Percentiles rank a stretch among this genome's conserved stretches.
Evolutionary conservation across 768 basidiomycete species (phyloP).

Genomic region (Podaxis mareebaensis): DNA sequence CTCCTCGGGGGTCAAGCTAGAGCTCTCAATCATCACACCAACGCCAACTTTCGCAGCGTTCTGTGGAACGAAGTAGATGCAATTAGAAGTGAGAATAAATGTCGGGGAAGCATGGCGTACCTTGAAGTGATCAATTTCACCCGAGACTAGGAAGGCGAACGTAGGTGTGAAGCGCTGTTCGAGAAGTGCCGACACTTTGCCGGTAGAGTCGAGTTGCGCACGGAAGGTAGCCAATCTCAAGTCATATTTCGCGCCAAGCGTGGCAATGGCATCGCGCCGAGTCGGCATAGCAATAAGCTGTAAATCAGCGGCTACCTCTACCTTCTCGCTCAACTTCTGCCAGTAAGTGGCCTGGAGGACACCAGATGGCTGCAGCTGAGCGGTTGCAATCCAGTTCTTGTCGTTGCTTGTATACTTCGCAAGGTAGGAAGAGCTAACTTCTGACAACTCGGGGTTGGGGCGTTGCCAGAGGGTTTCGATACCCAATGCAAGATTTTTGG

Average conservation of each 20-base stretch:
- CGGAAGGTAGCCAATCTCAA: constrained; percentile 92
- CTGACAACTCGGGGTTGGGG: constrained; percentile 68
- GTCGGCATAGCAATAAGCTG: constrained; percentile 76
- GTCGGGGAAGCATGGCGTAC: constrained; percentile 38
- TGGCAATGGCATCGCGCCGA: constrained; percentile 89
- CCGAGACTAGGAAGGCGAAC: constrained; percentile 91
- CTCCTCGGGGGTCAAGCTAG: constrained; percentile 78
- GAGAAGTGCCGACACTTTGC: constrained; percentile 92
- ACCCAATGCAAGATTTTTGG: constrained; percentile 87
- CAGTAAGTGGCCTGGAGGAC: constrained; percentile 92
- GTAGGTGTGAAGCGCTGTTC: constrained; percentile 96
- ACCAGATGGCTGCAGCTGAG: constrained; percentile 81
- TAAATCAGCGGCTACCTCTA: constrained; percentile 96
- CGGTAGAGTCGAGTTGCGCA: constrained; percentile 91
- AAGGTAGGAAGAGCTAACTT: constrained; percentile 74
- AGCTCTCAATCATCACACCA: constrained; percentile 96
- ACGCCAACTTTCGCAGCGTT: constrained; percentile 94
- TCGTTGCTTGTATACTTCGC: constrained; percentile 74
- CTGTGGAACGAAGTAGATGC: constrained; percentile 37
- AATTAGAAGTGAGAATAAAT: constrained; percentile 1
- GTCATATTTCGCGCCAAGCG: constrained; percentile 95
- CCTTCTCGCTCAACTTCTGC: constrained; percentile 93
- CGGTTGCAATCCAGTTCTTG: constrained; percentile 91
- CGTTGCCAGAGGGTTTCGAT: constrained; percentile 84
- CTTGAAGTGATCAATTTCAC: constrained; percentile 99